Evolutionary conservation across 2,329 filamentous ascomycete genomes (phyloP), one percentile per base, ranked within the genome.

Genomic region (Fusarium dlaminii): DNA sequence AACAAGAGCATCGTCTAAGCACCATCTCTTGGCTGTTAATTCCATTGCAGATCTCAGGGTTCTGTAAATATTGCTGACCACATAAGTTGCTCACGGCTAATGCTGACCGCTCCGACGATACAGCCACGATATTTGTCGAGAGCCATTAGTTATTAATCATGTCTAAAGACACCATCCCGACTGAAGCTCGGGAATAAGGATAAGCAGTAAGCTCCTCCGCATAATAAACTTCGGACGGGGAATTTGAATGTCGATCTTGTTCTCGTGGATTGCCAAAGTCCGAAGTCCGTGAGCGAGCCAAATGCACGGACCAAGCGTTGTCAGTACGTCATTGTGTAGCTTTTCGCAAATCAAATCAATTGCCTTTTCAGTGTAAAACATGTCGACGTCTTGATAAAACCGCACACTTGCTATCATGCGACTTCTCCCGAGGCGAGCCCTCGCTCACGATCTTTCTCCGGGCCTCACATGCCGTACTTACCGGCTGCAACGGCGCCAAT

Each of bases 401-500:
- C 57, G 40, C 68, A 49, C 66, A 63, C 32, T 65, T 52, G 39
- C 60, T 70, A 63, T 69, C 36, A 78, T 79, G 75, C 72, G 75
- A 66, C 64, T 77, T 60, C 77, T 78, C 49, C 69, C 79, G 69
- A 75, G 63, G 64, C 73, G 74, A 40, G 52, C 61, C 29, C 52
- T 78, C 49, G 64, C 72, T 61, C 54, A 66, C 59, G 67, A 70
- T 60, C 46, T 67, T 52, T 64, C 68, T 17, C 46, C 71, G 15
- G 63, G 68, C 59, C 63, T 74, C 62, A 49, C 79, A 66, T 83
- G 80, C 75, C 80, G 78, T 20, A 79, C 71, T 68, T 81, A 79
- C 68, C 80, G 79, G 45, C 76, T 78, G 48, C 80, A 80, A 54
- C 80, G 78, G 51, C 80, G 80, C 32, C 78, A 71, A 57, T 82